These are phyloP conservation scores for Ammopiptanthus mongolicus DNA, from an alignment of 306 rosid genomes.

Conservation along the genomic window DNA sequence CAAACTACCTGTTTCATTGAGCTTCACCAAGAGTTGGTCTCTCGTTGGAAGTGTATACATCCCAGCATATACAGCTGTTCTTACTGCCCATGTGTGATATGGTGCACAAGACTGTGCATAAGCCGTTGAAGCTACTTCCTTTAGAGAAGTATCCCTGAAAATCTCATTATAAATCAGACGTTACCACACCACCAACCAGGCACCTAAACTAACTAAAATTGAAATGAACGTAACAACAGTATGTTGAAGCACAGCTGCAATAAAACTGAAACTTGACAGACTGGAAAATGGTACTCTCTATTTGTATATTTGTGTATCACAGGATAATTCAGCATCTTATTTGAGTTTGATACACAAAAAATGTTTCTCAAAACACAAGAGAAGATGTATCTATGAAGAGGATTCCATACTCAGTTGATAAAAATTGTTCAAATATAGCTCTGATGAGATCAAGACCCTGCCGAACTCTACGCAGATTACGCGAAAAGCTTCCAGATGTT, in stretches of 20 bases:
- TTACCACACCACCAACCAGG: background rate
- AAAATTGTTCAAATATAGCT: constrained; percentile 68
- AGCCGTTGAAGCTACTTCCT: constrained; percentile 76
- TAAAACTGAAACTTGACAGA: background rate
- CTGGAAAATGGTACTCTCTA: background rate
- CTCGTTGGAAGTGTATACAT: constrained; percentile 92
- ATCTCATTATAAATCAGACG: constrained; percentile 2
- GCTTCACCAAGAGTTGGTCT: constrained; percentile 70
- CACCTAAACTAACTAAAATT: background rate
- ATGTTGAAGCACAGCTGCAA: background rate
- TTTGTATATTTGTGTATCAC: background rate
- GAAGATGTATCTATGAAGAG: background rate
- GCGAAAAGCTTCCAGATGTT: constrained; percentile 70
- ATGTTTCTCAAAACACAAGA: background rate
- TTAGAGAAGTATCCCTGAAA: constrained; percentile 57
- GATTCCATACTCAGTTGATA: constrained; percentile 50
- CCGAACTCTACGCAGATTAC: constrained; percentile 87
- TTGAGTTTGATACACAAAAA: background rate
- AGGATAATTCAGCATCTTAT: background rate
- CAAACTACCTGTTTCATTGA: constrained; percentile 68
- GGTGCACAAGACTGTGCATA: constrained; percentile 86
- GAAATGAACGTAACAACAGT: background rate
- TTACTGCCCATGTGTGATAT: constrained; percentile 77
- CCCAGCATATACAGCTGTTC: constrained; percentile 95
- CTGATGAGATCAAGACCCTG: constrained; percentile 94